Base-by-base conservation (phyloP, 2,329 filamentous ascomycete genomes). In the Fusarium illudens region DNA sequence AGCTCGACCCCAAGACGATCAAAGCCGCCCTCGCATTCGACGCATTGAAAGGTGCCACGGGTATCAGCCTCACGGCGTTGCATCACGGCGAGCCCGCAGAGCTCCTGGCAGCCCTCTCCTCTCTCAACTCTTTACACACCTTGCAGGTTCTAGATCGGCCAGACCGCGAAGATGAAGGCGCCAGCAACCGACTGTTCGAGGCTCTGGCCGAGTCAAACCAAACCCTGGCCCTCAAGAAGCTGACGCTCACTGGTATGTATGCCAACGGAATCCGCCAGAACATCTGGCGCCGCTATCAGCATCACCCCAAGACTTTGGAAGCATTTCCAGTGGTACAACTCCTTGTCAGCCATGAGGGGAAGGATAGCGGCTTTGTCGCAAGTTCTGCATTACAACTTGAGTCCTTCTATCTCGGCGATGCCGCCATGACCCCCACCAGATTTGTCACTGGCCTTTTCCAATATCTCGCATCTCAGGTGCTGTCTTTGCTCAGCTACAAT, bases 241-340 rank as follows among this genome's bases (percentile, higher is more conserved):
- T 64, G 30, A 55, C 42, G 5, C 33, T 64, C 15, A 54, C 62
- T 20, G 48, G 39, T 3, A n/a, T 34, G 11, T 58, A 58, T 19
- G 55, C 62, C 6, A 30, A 32, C 12, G 62, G 48, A 12, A 19
- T 64, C 11, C 58, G 20, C 19, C 36, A 34, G 39, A 20, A 22
- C 3, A 27, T 27, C 12, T 64, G 61, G 61, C 37, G 50, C 20
- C 32, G 29, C 13, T 29, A 17, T 15, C 13, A 15, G 50, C 6
- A 25, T 25, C 19, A 33, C 15, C 30, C 30, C 37, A 44, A 48
- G 20, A 15, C 32, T 19, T 22, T 51, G 19, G 12, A 22, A 3
- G 17, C 53, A 7, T 62, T 39, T 17, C 62, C 53, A 3, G 49
- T 64, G 6, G 22, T 54, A 20, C 62, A 64, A 33, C 33, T 64